phyloP scores from a whole-genome alignment of 306 rosid genomes.

The Mimosa bimucronata region DNA sequence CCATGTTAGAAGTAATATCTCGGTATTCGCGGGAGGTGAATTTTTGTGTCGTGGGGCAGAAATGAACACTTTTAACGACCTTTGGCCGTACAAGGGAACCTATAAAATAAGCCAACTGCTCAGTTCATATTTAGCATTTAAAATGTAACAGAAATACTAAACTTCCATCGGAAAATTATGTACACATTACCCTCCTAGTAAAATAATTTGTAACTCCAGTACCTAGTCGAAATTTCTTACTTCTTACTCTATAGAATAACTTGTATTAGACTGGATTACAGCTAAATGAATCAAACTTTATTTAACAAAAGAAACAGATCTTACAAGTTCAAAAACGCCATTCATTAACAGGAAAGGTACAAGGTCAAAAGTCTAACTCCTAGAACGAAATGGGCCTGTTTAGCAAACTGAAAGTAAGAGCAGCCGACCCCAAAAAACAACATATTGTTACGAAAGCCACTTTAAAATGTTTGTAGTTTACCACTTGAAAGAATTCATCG shows the following conservation, averaged over 20 bases:
- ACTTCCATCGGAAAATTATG: background rate
- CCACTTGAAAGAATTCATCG: background rate
- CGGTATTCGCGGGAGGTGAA: conserved; percentile 89
- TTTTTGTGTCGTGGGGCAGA: conserved; percentile 77
- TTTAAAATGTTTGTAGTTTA: background rate
- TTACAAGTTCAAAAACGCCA: background rate
- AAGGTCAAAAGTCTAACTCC: conserved; percentile 8
- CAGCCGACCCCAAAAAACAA: background rate
- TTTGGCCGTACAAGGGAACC: conserved; percentile 99
- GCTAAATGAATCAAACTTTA: background rate
- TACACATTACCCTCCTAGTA: conserved; percentile 12
- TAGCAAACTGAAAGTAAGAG: background rate
- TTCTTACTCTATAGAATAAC: background rate
- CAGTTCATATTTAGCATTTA: conserved; percentile 24
- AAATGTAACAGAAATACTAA: background rate
- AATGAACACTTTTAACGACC: conserved; percentile 97
- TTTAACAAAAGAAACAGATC: background rate
- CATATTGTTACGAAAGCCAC: background rate
- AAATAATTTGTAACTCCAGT: conserved; percentile 22
- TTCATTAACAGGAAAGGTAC: background rate
- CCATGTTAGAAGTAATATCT: conserved; percentile 92
- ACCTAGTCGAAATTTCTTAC: background rate
- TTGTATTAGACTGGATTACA: background rate
- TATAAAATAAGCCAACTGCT: conserved; percentile 42
- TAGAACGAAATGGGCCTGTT: conserved; percentile 5